phyloP scores from a whole-genome alignment of 164 flowering plant genomes.

The Amborella trichopoda region DNA sequence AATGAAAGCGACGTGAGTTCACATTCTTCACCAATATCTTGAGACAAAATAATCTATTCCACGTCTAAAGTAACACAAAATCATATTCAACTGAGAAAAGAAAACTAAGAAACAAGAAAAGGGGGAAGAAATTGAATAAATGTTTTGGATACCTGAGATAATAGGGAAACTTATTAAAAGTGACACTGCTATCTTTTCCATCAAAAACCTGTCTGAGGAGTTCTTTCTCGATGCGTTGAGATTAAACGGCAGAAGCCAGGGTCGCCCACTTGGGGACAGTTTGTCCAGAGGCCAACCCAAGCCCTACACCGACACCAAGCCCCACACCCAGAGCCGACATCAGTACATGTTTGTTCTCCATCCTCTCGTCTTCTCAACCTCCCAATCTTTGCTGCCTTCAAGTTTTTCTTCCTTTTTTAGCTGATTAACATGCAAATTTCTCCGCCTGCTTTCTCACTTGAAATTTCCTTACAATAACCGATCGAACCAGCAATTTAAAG shows the following conservation, averaged over 20 bases:
- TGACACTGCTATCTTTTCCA: constrained; percentile 61
- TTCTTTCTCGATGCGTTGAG: constrained; percentile 57
- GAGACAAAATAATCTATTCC: no score
- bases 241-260: constrained; percentile 21
- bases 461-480: no score
- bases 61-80: no score
- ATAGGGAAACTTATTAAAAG: constrained; percentile 76
- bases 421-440: no score
- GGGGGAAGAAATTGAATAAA: not conserved
- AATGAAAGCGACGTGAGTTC: no score
- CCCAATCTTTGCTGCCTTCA: no score
- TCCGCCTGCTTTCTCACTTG: no score
- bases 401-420: no score
- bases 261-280: constrained; percentile 50
- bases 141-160: constrained; percentile 47
- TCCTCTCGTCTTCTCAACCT: no score
- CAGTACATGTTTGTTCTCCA: constrained; percentile 65
- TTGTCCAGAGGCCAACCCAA: constrained; percentile 75
- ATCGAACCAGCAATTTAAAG: no score
- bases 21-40: no score
- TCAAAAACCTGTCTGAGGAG: constrained; percentile 49
- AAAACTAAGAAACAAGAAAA: not conserved
- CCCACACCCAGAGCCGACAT: constrained; percentile 86
- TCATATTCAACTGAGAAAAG: not conserved
- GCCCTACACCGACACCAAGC: constrained; percentile 79